Base-by-base conservation (phyloP, 345 rosid species). In the Populus simonii region DNA sequence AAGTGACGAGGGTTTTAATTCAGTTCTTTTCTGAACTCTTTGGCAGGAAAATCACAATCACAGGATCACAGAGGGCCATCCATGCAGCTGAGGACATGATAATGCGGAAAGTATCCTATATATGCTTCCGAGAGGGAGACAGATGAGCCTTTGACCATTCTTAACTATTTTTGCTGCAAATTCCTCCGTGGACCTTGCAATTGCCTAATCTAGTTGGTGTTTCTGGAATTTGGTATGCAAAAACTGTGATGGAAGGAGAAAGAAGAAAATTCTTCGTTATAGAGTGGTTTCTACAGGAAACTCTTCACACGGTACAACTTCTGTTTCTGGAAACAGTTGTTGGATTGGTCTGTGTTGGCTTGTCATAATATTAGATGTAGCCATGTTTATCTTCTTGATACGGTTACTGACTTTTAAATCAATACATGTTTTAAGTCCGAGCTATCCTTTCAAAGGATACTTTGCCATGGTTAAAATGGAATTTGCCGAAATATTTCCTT, bases 41-140 rank as follows among this genome's bases (percentile, higher is more conserved):
- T 79, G 65, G 80, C 90, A 96, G 99, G 97, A 96, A 94, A 85
- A 96, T 94, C 79, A 92, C 92, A 15, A 96, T 94, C 84, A 91
- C 91, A 3, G 99, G 99, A 55, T 84, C 99, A 43, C 94, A 92
- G 75, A 89, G 97, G 84, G 94, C 98, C 38, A 84, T 94, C 71
- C 89, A 84, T 41, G 85, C 91, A 76, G 98, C 99, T 6, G 98
- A 96, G 84, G 81, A 91, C 69, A 90, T 96, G 99, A 96, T 96
- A 81, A 86, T 85, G 91, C 93, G 92, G 88, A 96, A 94, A 87
- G 98, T 96, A 78, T 86, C 94, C 27, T 86, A 90, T 31, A 31
- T 31, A 31, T 72, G 97, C 97, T 67, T 82, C 92, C 1, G 97
- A 96, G 90, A 90, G 93, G 83, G 82, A 86, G 76, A 79, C 83